These are phyloP conservation scores for Pseudogymnoascus sp. DNA, from an alignment of 2,329 filamentous ascomycete species.

Conservation along the genomic window DNA sequence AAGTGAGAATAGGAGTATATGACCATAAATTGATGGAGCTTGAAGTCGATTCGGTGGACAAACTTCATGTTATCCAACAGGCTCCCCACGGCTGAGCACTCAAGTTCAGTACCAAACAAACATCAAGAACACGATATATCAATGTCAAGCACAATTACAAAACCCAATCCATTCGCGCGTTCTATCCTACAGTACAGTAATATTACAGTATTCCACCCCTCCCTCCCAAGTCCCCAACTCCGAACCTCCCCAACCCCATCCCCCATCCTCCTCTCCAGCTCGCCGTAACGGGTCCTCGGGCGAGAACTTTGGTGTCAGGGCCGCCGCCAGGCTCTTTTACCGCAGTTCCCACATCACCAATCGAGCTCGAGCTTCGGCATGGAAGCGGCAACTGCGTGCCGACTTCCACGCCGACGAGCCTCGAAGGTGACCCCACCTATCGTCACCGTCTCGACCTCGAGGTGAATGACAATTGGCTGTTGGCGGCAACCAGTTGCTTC, in stretches of 20 bases:
- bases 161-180: background rate
- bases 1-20: background rate
- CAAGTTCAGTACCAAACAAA: background rate
- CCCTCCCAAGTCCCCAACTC: background rate
- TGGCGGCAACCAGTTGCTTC: constrained; percentile 4
- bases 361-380: background rate
- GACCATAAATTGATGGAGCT: background rate
- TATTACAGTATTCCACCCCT: background rate
- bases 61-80: background rate
- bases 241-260: background rate
- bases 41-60: background rate
- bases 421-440: constrained; percentile 14
- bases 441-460: constrained; percentile 7
- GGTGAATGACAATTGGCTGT: background rate
- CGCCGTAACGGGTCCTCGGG: background rate
- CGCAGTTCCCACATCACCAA: background rate
- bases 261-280: background rate
- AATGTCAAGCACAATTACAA: background rate
- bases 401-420: constrained; percentile 2
- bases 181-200: background rate
- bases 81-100: background rate
- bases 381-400: background rate
- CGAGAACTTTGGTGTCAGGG: background rate
- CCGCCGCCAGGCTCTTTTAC: background rate
- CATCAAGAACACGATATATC: background rate